phyloP scores from a whole-genome alignment of 2,329 filamentous ascomycete species.

The Colletotrichum aenigma region DNA sequence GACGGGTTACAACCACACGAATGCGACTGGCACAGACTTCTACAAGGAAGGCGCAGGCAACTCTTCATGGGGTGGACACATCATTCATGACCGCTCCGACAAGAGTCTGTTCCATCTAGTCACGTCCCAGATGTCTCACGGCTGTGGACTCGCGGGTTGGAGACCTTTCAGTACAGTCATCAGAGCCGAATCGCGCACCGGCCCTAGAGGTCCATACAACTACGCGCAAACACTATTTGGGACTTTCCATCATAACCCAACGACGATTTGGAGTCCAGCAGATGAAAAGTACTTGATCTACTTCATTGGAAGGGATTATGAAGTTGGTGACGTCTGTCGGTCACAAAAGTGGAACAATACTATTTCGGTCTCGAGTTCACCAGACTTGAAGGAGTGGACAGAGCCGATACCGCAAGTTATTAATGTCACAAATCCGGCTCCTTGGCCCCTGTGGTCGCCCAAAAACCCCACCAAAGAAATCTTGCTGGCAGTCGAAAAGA shows the following conservation, averaged over 20 bases:
- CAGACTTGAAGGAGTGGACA: neutral
- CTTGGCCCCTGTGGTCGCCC: conserved; percentile 38
- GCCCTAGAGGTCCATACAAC: conserved; percentile 47
- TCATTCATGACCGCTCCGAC: conserved; percentile 45
- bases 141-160: conserved; percentile 52
- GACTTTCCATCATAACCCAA: conserved; percentile 52
- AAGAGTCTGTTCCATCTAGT: conserved; percentile 46
- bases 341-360: conserved; percentile 20
- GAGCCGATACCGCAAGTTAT: conserved; percentile 2
- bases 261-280: conserved; percentile 45
- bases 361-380: conserved; percentile 28
- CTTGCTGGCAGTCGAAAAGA: conserved; percentile 36
- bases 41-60: conserved; percentile 31
- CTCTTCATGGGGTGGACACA: conserved; percentile 53
- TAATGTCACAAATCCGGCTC: conserved; percentile 45
- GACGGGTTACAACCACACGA: conserved; percentile 51
- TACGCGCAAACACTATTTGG: conserved; percentile 43
- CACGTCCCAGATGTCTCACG: conserved; percentile 46
- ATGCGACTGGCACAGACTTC: neutral
- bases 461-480: conserved; percentile 31
- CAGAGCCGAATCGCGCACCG: conserved; percentile 46
- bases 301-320: conserved; percentile 42
- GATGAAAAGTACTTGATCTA: conserved; percentile 50
- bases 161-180: conserved; percentile 48
- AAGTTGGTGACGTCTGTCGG: conserved; percentile 3